Evolutionary conservation across 2,329 filamentous ascomycete genomes (phyloP).

Genomic region (Pezicula rhizophila): DNA sequence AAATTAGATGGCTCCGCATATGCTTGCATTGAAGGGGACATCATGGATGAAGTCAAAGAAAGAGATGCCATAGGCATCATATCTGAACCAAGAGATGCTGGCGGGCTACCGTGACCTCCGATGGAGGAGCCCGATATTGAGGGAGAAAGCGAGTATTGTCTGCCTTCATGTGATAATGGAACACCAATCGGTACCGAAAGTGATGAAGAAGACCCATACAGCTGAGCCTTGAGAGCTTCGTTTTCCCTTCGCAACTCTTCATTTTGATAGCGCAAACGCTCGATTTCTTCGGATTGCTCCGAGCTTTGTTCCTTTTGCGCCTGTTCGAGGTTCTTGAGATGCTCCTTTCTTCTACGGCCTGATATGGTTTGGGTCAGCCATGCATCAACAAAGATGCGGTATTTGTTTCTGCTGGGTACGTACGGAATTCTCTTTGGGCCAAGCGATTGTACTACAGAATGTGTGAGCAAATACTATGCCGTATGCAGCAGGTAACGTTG

Average conservation of each 20-base stretch:
- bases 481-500: not conserved
- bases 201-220: constrained; percentile 29
- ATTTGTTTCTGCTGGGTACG: constrained; percentile 11
- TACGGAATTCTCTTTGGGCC: constrained; percentile 39
- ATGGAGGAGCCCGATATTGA: constrained; percentile 27
- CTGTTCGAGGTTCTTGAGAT: constrained; percentile 36
- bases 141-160: constrained; percentile 27
- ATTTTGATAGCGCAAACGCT: constrained; percentile 33
- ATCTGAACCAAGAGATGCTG: constrained; percentile 22
- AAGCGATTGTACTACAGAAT: constrained; percentile 32
- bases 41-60: constrained; percentile 26
- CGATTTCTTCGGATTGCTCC: constrained; percentile 34
- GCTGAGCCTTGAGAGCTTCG: constrained; percentile 29
- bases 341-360: constrained; percentile 38
- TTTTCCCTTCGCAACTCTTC: constrained; percentile 34
- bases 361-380: constrained; percentile 10
- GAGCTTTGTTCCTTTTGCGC: constrained; percentile 33
- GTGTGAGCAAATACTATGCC: constrained; percentile 1
- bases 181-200: constrained; percentile 19
- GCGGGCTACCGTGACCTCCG: constrained; percentile 25
- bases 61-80: constrained; percentile 27
- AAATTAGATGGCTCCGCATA: constrained; percentile 24
- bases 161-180: constrained; percentile 17
- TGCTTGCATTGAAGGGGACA: constrained; percentile 23
- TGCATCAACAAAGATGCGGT: not conserved